Percentiles rank a stretch among this genome's conserved stretches.
These are phyloP conservation scores for Neurospora discreta DNA, from an alignment of 495 filamentous ascomycete genomes.

Conservation along the genomic window DNA sequence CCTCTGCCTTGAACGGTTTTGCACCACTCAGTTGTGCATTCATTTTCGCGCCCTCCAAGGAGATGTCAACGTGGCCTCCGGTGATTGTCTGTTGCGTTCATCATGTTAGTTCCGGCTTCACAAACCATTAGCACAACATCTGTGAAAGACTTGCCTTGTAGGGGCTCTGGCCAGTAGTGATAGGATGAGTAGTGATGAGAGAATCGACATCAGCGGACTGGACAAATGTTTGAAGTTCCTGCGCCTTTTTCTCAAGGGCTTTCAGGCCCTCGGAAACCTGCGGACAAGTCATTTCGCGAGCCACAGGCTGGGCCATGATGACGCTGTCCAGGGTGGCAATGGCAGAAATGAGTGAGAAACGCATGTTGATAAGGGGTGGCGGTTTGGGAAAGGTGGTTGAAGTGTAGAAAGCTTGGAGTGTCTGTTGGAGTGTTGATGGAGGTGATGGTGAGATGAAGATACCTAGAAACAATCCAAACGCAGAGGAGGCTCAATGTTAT, in stretches of 20 bases:
- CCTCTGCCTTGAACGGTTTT: too few relatives aligned
- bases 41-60: too few relatives aligned
- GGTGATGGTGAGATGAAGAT: not conserved
- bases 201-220: constrained; percentile 11
- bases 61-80: too few relatives aligned
- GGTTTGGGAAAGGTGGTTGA: not conserved
- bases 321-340: constrained; percentile 3
- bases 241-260: constrained; percentile 5
- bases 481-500: not conserved
- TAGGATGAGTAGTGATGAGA: constrained; percentile 12
- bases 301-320: not conserved
- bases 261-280: constrained; percentile 9
- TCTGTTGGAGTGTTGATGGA: not conserved
- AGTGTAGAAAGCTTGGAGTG: not conserved
- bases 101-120: too few relatives aligned
- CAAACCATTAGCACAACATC: too few relatives aligned
- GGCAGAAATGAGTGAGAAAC: constrained; percentile 10
- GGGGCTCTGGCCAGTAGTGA: not conserved
- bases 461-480: not conserved
- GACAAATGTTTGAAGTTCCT: constrained; percentile 3
- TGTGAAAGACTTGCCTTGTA: too few relatives aligned
- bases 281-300: not conserved
- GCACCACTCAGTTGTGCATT: too few relatives aligned
- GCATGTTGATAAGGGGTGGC: constrained; percentile 5
- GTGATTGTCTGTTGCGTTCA: too few relatives aligned